These are phyloP conservation scores for Talinum fruticosum DNA, from an alignment of 148 eudicot genomes.

Conservation along the genomic window DNA sequence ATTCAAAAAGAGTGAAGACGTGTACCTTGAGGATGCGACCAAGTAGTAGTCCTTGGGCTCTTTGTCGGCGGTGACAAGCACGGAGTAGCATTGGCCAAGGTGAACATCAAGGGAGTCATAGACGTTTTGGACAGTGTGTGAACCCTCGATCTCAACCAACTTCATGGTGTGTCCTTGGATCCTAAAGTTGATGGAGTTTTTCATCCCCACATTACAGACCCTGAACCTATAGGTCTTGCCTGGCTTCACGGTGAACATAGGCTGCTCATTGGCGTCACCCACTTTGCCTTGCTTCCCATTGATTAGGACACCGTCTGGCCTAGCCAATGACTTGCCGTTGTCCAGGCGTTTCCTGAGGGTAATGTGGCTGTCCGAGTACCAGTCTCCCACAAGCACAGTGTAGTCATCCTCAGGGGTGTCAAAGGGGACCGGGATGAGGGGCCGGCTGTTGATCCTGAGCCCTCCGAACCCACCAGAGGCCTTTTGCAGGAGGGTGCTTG, in stretches of 20 bases:
- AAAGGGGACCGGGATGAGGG: conserved; percentile 32
- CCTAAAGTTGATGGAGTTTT: conserved; percentile 47
- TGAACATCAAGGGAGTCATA: conserved; percentile 59
- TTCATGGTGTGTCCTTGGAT: conserved; percentile 60
- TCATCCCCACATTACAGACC: conserved; percentile 61
- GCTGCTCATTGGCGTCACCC: conserved; percentile 11
- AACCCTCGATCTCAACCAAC: conserved; percentile 67
- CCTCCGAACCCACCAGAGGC: conserved; percentile 32
- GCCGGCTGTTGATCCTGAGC: conserved; percentile 23
- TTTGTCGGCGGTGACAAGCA: conserved; percentile 52
- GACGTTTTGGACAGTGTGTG: conserved; percentile 52
- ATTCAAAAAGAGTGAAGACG: not conserved
- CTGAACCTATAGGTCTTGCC: conserved; percentile 67
- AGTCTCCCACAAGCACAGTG: conserved; percentile 29
- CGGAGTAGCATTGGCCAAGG: conserved; percentile 68
- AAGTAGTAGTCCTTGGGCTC: conserved; percentile 51
- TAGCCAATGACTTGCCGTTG: conserved; percentile 20
- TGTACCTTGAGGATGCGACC: conserved; percentile 34
- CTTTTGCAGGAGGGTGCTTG: conserved; percentile 15
- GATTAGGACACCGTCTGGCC: conserved; percentile 30
- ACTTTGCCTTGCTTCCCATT: conserved; percentile 29
- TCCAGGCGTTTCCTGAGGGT: conserved; percentile 22
- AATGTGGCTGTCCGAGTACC: conserved; percentile 25
- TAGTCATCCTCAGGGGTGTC: conserved; percentile 23
- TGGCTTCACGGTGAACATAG: conserved; percentile 39